These are phyloP conservation scores for Arthrinium puccinioides DNA, from an alignment of 2,329 filamentous ascomycete species.

Conservation along the genomic window DNA sequence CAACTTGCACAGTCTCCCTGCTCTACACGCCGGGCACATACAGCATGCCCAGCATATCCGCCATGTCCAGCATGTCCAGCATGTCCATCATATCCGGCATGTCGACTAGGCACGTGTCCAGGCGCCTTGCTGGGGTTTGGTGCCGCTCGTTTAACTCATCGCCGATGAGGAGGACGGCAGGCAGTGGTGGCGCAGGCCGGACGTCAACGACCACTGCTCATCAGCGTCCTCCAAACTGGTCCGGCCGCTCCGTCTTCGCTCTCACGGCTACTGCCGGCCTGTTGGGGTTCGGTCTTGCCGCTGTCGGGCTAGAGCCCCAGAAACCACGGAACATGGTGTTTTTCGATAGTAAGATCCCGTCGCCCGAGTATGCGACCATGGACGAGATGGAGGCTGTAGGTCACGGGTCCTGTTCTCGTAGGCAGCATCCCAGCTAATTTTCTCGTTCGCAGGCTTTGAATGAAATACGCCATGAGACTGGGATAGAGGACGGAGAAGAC, in stretches of 20 bases:
- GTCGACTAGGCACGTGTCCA: conserved; percentile 12
- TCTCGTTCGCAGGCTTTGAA: conserved; percentile 37
- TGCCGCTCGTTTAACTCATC: conserved; percentile 11
- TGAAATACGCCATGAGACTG: conserved; percentile 43
- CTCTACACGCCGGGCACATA: too few species aligned
- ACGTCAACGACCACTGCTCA: conserved; percentile 9
- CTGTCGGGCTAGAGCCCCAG: conserved; percentile 14
- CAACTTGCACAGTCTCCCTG: too few species aligned
- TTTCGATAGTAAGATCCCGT: conserved; percentile 18
- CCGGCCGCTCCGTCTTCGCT: conserved; percentile 19
- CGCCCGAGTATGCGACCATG: conserved; percentile 37
- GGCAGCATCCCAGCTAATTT: not conserved
- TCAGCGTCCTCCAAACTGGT: conserved; percentile 15
- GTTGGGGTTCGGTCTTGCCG: conserved; percentile 21
- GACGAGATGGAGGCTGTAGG: conserved; percentile 42
- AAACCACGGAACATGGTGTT: conserved; percentile 15
- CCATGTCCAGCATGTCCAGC: too few species aligned
- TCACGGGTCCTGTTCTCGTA: not conserved
- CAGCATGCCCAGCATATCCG: too few species aligned
- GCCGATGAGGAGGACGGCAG: conserved; percentile 8
- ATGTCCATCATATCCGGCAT: conserved; percentile 5
- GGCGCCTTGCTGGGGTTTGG: conserved; percentile 12
- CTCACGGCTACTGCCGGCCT: conserved; percentile 21
- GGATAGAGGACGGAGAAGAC: conserved; percentile 34
- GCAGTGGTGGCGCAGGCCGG: conserved; percentile 8